Percentiles rank a stretch among this genome's conserved stretches.
phyloP scores from a whole-genome alignment of 1,284 basidiomycete genomes.

The Sporisorium graminicola region DNA sequence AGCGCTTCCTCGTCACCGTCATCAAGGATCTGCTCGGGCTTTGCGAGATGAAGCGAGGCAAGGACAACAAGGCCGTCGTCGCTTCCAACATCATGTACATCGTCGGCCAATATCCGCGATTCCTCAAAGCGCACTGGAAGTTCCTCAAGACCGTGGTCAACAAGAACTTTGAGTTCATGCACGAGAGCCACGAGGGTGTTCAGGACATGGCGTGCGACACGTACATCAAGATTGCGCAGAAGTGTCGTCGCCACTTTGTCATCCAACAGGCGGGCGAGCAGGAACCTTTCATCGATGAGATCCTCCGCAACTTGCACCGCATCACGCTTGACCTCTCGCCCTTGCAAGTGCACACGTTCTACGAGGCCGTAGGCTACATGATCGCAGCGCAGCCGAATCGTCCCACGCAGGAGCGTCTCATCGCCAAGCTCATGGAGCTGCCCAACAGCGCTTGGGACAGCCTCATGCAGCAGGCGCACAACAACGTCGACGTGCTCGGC shows the following conservation, averaged over 20 bases:
- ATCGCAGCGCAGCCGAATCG: slow-evolving; percentile 99
- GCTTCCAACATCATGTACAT: slow-evolving; percentile 99
- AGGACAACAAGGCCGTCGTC: slow-evolving; percentile 99
- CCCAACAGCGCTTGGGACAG: slow-evolving; percentile 99
- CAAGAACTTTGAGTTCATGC: slow-evolving; percentile 99
- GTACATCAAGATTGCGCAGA: slow-evolving; percentile 99
- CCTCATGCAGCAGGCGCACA: slow-evolving; percentile 93
- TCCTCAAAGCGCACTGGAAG: slow-evolving; percentile 99
- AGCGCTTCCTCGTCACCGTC: slow-evolving; percentile 97
- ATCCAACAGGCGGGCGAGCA: slow-evolving; percentile 98
- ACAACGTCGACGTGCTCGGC: slow-evolving; percentile 90
- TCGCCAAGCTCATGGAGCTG: slow-evolving; percentile 94
- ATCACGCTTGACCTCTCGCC: slow-evolving; percentile 96
- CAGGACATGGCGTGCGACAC: slow-evolving; percentile 99
- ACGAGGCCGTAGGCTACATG: slow-evolving; percentile 98
- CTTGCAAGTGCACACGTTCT: slow-evolving; percentile 78
- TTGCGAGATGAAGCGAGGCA: slow-evolving; percentile 98
- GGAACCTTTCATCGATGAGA: slow-evolving; percentile 99
- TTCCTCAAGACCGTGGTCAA: slow-evolving; percentile 99
- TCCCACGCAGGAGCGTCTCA: slow-evolving; percentile 93
- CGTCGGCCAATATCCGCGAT: slow-evolving; percentile 98
- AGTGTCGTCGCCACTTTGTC: slow-evolving; percentile 97
- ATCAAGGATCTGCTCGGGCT: slow-evolving; percentile 98
- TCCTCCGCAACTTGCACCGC: slow-evolving; percentile 88
- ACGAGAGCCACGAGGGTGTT: slow-evolving; percentile 99